These are phyloP conservation scores for Chlorophyllum brunneum DNA, from an alignment of 768 basidiomycete genomes.

Conservation along the genomic window DNA sequence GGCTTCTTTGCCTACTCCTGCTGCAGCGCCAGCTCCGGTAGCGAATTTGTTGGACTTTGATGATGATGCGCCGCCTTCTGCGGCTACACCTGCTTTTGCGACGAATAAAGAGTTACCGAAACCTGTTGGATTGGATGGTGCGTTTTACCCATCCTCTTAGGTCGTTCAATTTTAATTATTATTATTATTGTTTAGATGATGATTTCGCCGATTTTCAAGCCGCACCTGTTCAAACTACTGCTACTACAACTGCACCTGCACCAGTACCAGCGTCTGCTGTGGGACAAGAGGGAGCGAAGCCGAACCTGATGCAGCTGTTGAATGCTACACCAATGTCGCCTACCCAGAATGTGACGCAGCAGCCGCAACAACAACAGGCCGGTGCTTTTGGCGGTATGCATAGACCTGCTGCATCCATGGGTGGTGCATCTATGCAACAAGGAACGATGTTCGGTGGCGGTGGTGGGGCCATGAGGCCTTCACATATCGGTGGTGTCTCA, in stretches of 20 bases:
- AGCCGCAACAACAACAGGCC: slow-evolving; percentile 25
- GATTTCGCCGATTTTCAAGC: slow-evolving; percentile 87
- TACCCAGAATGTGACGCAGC: slow-evolving; percentile 26
- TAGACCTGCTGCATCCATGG: slow-evolving; percentile 18
- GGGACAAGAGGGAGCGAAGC: slow-evolving; percentile 27
- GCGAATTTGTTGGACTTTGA: slow-evolving; percentile 80
- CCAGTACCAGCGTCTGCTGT: slow-evolving; percentile 34
- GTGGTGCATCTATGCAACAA: slow-evolving; percentile 32
- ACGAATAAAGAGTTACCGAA: slow-evolving; percentile 54
- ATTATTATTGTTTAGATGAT: slow-evolving; percentile 47
- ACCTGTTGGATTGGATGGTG: slow-evolving; percentile 40
- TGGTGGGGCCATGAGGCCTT: too few species aligned
- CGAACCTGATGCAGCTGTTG: slow-evolving; percentile 51
- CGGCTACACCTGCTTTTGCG: slow-evolving; percentile 28
- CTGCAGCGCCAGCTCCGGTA: slow-evolving; percentile 35
- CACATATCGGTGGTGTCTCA: too few species aligned
- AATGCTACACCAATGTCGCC: slow-evolving; percentile 27
- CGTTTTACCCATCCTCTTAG: slow-evolving; percentile 10
- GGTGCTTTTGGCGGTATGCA: too few species aligned
- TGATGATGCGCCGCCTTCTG: slow-evolving; percentile 50
- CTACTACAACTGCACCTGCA: slow-evolving; percentile 16
- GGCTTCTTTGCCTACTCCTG: slow-evolving; percentile 29
- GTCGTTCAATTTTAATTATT: slow-evolving; percentile 10
- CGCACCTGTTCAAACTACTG: slow-evolving; percentile 43
- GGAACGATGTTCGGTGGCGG: too few species aligned